Conservation (phyloP, 1,139 yeast species). For the Fermentozyma sake region DNA sequence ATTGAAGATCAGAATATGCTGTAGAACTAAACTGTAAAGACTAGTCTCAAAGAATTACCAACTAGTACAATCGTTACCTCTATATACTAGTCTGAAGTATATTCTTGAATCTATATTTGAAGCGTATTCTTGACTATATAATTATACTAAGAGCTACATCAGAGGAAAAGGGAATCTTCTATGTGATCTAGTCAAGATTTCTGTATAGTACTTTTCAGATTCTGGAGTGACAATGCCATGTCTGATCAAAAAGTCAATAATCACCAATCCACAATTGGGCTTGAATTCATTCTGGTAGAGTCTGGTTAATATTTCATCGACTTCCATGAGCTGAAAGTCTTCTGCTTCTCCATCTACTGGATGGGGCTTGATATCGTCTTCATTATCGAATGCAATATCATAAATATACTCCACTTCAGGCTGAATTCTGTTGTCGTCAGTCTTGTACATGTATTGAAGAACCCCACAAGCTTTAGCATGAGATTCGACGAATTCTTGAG, state of each 20-base stretch:
- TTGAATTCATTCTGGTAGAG: slow-evolving; percentile 62
- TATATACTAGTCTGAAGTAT: no score
- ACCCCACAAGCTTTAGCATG: slow-evolving; percentile 56
- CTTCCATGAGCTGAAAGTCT: slow-evolving; percentile 57
- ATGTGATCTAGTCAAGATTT: slow-evolving; percentile 58
- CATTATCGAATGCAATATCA: slow-evolving; percentile 58
- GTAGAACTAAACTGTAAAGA: not conserved
- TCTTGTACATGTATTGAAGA: slow-evolving; percentile 58
- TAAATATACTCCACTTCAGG: slow-evolving; percentile 85
- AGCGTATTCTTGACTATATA: no score
- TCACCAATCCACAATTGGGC: slow-evolving; percentile 80
- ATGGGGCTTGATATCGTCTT: slow-evolving; percentile 46
- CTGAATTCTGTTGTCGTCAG: slow-evolving; percentile 58
- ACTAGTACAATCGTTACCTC: no score
- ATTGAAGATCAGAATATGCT: not conserved
- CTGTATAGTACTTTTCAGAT: slow-evolving; percentile 57
- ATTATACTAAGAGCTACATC: no score
- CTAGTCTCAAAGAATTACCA: no score
- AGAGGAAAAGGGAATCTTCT: slow-evolving; percentile 70
- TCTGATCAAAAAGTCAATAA: slow-evolving; percentile 79
- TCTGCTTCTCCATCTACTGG: slow-evolving; percentile 89
- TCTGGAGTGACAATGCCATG: slow-evolving; percentile 66
- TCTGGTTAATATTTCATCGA: slow-evolving; percentile 51
- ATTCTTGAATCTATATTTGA: no score
- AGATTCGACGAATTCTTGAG: slow-evolving; percentile 41